Evolutionary conservation across 2,329 filamentous ascomycete genomes (phyloP).

Genomic region (Arachnopeziza araneosa): DNA sequence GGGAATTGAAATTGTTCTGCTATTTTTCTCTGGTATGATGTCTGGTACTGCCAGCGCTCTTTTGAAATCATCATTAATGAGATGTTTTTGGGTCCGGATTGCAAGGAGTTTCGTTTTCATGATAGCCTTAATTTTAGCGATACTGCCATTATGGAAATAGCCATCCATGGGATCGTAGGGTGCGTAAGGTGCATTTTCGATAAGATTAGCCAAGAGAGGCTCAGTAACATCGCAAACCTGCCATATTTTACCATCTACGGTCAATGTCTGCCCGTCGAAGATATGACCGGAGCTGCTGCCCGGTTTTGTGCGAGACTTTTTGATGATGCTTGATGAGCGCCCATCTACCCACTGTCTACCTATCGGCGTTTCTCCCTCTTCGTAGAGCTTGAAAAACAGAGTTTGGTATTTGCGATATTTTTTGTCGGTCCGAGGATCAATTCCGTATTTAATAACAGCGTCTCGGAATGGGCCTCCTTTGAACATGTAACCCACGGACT

Average conservation of each 20-base stretch:
- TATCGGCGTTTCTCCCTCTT: slow-evolving; percentile 19
- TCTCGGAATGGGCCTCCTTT: slow-evolving; percentile 89
- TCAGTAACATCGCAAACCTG: slow-evolving; percentile 91
- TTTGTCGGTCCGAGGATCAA: slow-evolving; percentile 76
- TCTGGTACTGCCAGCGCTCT: slow-evolving; percentile 36
- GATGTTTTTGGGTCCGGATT: slow-evolving; percentile 50
- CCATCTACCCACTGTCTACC: slow-evolving; percentile 21
- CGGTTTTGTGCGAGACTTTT: slow-evolving; percentile 6
- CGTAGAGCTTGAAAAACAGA: slow-evolving; percentile 70
- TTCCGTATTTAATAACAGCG: slow-evolving; percentile 74
- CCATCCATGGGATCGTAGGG: slow-evolving; percentile 63
- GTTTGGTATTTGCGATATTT: slow-evolving; percentile 82
- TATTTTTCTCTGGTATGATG: slow-evolving; percentile 18
- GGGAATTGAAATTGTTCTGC: slow-evolving; percentile 20
- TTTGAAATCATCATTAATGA: slow-evolving; percentile 44
- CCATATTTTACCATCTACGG: slow-evolving; percentile 82
- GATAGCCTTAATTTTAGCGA: slow-evolving; percentile 77
- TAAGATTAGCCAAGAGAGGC: slow-evolving; percentile 60
- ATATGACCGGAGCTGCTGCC: slow-evolving; percentile 53
- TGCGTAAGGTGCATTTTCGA: slow-evolving; percentile 55
- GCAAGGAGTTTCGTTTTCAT: slow-evolving; percentile 81
- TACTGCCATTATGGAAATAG: slow-evolving; percentile 78
- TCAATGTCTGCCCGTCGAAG: slow-evolving; percentile 74
- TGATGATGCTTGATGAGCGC: slow-evolving; percentile 13
- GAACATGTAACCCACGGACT: slow-evolving; percentile 89